Conservation (phyloP, 2,329 filamentous ascomycete genomes). For the Triangularia verruculosa region DNA sequence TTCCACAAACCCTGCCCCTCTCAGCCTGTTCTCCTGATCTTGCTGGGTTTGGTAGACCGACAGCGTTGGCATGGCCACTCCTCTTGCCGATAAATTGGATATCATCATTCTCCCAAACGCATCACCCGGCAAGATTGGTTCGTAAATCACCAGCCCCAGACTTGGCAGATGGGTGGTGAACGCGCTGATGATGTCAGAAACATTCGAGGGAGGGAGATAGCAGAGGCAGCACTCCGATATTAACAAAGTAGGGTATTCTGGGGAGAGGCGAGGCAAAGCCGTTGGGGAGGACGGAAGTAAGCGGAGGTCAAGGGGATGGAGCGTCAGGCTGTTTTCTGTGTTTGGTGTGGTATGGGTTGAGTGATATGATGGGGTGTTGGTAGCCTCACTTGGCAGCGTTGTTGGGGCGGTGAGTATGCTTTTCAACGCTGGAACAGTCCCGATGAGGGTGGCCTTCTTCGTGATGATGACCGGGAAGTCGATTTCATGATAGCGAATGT, state of each 20-base stretch:
- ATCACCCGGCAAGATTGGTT: constrained; percentile 80
- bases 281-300: constrained; percentile 40
- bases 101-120: constrained; percentile 91
- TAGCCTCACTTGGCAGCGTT: constrained; percentile 6
- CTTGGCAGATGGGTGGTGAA: constrained; percentile 54
- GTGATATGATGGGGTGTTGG: not conserved
- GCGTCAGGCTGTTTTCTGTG: constrained; percentile 28
- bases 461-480: constrained; percentile 77
- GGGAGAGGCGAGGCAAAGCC: constrained; percentile 40
- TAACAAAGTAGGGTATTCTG: constrained; percentile 65
- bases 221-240: constrained; percentile 95
- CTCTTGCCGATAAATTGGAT: constrained; percentile 76
- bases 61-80: constrained; percentile 82
- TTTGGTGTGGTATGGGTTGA: not conserved
- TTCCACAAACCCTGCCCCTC: constrained; percentile 58
- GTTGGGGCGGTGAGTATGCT: constrained; percentile 38
- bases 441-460: constrained; percentile 58
- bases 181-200: constrained; percentile 61
- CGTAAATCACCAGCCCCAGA: constrained; percentile 72
- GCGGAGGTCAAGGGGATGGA: constrained; percentile 70
- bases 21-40: constrained; percentile 67
- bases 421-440: constrained; percentile 44
- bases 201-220: constrained; percentile 69
- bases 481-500: constrained; percentile 81
- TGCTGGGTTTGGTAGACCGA: constrained; percentile 64